Evolutionary conservation across 768 basidiomycete species (phyloP), one percentile per base, ranked within the genome.

Genomic region (Clathrus columnatus): DNA sequence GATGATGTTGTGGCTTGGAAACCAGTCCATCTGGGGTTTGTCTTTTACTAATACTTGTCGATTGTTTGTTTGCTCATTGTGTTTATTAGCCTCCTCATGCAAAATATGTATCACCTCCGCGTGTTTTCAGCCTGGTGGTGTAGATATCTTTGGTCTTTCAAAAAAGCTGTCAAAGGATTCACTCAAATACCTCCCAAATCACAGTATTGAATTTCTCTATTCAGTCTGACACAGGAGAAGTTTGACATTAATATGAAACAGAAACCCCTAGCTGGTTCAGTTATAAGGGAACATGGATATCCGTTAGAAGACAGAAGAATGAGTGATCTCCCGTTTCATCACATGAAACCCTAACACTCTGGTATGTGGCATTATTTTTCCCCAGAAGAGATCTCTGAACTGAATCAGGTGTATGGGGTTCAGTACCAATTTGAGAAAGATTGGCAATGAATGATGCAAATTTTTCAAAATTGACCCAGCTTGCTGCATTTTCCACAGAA

Each of bases 1-100:
- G 54, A 55, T 55, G 54, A 55, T 55, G 54, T 17, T 48, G 1
- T 55, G 54, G 54, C 45, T 55, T n/a, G 29, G 14, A 24, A 55
- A 55, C 11, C 54, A 55, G n/a, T 36, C 4, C 14, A 36, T 46
- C 24, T 47, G 51, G 51, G 14, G 54, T 55, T 29, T n/a, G 54
- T 48, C 10, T 17, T 21, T n/a, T 36, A n/a, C n/a, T 8, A 18
- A 1, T 21, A n/a, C 21, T n/a, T 7, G 14, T 10, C 46, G n/a
- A 5, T 7, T 50, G 21, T 28, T 48, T 26, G n/a, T 48, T 27
- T 46, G 26, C 5, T 46, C n/a, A 4, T 18, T 47, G 7, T 24
- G 11, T 24, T 20, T n/a, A n/a, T 47, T 32, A 14, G n/a, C 4
- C 36, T 11, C 4, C n/a, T n/a, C n/a, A n/a, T n/a, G n/a, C n/a